Conservation (phyloP, 257 asterid genomes). For the Nicotiana noctiflora region DNA sequence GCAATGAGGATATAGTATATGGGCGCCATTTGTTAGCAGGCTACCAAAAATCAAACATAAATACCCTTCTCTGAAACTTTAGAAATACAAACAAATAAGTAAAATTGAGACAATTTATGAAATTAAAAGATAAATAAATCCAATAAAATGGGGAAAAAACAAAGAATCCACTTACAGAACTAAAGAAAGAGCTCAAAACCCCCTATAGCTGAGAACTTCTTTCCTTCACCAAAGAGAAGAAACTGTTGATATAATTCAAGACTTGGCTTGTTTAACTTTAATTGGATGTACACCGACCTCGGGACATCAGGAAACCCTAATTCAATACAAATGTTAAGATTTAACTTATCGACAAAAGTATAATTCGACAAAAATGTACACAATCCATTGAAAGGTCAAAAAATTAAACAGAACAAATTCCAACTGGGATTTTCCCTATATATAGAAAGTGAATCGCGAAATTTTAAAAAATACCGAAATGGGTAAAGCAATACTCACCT, state of each 20-base stretch:
- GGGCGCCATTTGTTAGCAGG: constrained; percentile 56
- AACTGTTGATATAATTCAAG: background rate
- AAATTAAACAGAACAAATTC: background rate
- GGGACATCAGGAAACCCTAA: background rate
- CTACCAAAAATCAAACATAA: constrained; percentile 6
- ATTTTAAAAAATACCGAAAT: background rate
- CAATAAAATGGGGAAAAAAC: background rate
- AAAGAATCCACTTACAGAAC: background rate
- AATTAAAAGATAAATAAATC: background rate
- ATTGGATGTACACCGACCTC: background rate
- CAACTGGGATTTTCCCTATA: constrained; percentile 2
- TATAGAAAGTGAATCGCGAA: background rate
- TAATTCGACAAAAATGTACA: background rate
- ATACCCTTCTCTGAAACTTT: background rate
- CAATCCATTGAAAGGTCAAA: background rate
- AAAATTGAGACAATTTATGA: background rate
- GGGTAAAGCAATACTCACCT: background rate
- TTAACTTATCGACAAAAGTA: background rate
- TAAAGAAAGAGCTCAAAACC: background rate
- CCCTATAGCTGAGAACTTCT: background rate
- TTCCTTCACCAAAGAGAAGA: background rate
- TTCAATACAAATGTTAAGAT: background rate
- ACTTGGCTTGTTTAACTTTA: background rate
- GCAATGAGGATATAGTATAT: constrained; percentile 69
- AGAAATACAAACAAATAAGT: background rate